Evolutionary conservation across 345 rosid species (phyloP).

Genomic region (Boechera retrofracta): DNA sequence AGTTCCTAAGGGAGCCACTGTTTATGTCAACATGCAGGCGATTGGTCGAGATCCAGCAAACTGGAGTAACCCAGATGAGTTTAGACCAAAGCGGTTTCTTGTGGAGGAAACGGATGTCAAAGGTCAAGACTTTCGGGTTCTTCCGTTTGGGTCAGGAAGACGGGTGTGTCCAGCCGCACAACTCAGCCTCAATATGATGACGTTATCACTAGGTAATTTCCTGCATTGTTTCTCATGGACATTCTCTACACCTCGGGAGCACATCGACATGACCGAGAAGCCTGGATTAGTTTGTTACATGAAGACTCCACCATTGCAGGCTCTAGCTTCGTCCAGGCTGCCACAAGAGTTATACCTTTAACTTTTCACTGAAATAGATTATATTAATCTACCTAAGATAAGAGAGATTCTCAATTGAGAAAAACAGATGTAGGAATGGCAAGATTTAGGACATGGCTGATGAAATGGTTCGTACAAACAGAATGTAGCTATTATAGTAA

Average conservation of each 20-base stretch:
- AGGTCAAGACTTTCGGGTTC: slow-evolving; percentile 54
- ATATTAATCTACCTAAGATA: neutral
- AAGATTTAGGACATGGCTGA: slow-evolving; percentile 30
- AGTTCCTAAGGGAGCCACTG: slow-evolving; percentile 47
- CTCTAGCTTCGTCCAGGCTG: slow-evolving; percentile 41
- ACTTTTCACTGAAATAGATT: neutral
- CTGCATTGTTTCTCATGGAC: slow-evolving; percentile 51
- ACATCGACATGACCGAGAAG: slow-evolving; percentile 21
- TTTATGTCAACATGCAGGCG: slow-evolving; percentile 52
- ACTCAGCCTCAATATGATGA: slow-evolving; percentile 51
- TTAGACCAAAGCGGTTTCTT: slow-evolving; percentile 52
- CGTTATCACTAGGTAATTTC: slow-evolving; percentile 45
- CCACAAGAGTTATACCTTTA: slow-evolving; percentile 28
- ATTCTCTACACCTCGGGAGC: neutral
- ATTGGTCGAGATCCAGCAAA: slow-evolving; percentile 44
- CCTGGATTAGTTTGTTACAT: slow-evolving; percentile 49
- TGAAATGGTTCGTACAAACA: slow-evolving; percentile 35
- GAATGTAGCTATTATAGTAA: slow-evolving; percentile 30
- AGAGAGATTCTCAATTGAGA: neutral
- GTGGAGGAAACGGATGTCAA: slow-evolving; percentile 48
- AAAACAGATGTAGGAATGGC: neutral
- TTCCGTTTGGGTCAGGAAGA: slow-evolving; percentile 62
- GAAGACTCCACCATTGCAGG: slow-evolving; percentile 47
- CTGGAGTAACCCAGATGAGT: slow-evolving; percentile 50
- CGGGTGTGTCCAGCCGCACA: slow-evolving; percentile 57